Conservation (phyloP, 257 asterid genomes). For the Schizonepeta tenuifolia region DNA sequence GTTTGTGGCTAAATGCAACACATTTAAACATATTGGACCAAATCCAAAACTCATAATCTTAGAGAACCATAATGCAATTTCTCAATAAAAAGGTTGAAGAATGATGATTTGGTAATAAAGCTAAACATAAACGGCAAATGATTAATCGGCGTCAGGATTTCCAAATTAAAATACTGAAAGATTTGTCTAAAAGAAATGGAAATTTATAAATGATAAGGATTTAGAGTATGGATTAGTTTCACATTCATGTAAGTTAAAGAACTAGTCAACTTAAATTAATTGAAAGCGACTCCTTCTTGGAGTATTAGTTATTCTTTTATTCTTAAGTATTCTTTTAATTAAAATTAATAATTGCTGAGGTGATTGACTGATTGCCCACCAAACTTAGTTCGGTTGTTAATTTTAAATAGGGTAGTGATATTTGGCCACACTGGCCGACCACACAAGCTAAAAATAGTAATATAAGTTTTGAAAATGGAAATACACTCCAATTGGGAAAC, state of each 20-base stretch:
- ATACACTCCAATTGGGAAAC: no score
- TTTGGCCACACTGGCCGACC: no score
- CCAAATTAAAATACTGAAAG: neutral
- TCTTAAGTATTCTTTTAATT: neutral
- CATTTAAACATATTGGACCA: no score
- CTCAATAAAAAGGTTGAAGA: neutral
- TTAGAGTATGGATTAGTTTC: neutral
- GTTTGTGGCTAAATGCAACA: no score
- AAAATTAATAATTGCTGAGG: neutral
- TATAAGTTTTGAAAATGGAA: no score
- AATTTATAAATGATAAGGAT: neutral
- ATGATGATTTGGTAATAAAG: neutral
- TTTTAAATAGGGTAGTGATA: no score
- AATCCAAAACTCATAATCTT: no score
- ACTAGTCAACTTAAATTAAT: neutral
- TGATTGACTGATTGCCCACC: constrained; percentile 42
- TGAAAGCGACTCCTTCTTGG: constrained; percentile 2
- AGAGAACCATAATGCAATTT: neutral
- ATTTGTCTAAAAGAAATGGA: neutral
- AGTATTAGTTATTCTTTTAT: neutral
- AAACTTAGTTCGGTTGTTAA: neutral
- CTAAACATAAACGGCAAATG: neutral
- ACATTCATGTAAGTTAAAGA: constrained; percentile 8
- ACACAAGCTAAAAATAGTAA: no score
- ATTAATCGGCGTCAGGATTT: neutral